Base-by-base conservation (phyloP, 495 filamentous ascomycete species). In the Trichoderma asperelloides region DNA sequence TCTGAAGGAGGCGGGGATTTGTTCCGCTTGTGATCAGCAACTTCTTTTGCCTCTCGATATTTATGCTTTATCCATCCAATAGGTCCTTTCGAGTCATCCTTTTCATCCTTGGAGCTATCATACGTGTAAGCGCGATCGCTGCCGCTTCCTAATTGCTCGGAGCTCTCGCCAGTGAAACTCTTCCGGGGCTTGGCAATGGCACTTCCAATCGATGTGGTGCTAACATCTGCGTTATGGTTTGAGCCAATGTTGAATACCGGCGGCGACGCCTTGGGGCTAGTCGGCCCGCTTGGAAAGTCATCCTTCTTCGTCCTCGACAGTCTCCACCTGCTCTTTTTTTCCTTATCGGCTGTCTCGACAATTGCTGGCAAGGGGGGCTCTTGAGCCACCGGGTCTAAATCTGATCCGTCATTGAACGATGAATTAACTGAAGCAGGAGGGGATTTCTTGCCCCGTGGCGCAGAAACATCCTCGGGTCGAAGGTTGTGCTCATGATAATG, bases 11-110 rank as follows among this genome's bases (percentile, higher is more conserved):
- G 79, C 18, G 80, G 81, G 23, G 79, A 81, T 68, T 80, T 84
- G 67, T 72, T 77, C 62, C 78, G 74, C 69, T 77, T 71, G 63
- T 90, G 88, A 73, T 88, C 86, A 2, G 77, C 82, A 11, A 84
- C 86, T 68, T 92, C 89, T 68, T 88, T 91, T 30, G 87, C 85
- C 70, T 93, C 90, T 21, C 88, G 84, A 49, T 95, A 86, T 77
- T 95, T 96, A 69, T 87, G 88, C 73, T 91, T 91, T 70, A 97
- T 85, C 85, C 93, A 96, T 18, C 86, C 88, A 63, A 96, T 82
- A 6, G 92, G 82, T n/a, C 90, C 89, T 69, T 86, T 90, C 69
- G 82, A 82, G 41, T 82, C 79, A 71, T 85, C 76, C 79, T 82
- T 70, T 75, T 78, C 73, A 64, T 70, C 68, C 68, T 80, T 76